A percentile compares a stretch with the other conserved stretches of the same genome.
Evolutionary conservation across 352 stramenopile genomes (phyloP).

Genomic region (Globisporangium parvum): DNA sequence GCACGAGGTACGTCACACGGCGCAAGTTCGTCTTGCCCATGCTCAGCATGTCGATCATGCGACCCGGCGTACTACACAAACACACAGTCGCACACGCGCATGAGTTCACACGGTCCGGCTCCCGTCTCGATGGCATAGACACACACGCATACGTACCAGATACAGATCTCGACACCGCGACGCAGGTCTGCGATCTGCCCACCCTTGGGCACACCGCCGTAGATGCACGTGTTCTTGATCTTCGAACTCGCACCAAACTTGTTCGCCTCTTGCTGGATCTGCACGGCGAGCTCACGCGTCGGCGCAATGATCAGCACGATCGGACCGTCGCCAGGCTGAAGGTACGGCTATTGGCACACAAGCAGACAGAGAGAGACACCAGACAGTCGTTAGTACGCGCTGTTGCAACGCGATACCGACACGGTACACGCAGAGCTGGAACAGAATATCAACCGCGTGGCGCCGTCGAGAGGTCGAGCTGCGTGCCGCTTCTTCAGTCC

Average conservation of each 20-base stretch:
- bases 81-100: too few relatives aligned
- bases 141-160: slow-evolving; percentile 35
- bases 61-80: slow-evolving; percentile 85
- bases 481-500: slow-evolving; percentile 22
- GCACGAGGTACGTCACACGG: slow-evolving; percentile 97
- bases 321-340: slow-evolving; percentile 97
- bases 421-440: slow-evolving; percentile 7
- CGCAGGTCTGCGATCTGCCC: slow-evolving; percentile 84
- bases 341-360: slow-evolving; percentile 52
- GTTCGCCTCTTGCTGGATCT: slow-evolving; percentile 99
- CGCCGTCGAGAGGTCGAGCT: slow-evolving; percentile 37
- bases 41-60: slow-evolving; percentile 98
- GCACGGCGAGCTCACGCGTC: slow-evolving; percentile 97
- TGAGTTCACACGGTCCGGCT: too few relatives aligned
- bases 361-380: slow-evolving; percentile 16
- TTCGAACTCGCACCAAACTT: slow-evolving; percentile 97
- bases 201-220: slow-evolving; percentile 97
- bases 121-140: too few relatives aligned
- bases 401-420: slow-evolving; percentile 12
- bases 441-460: slow-evolving; percentile 30
- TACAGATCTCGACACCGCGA: slow-evolving; percentile 80
- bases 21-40: slow-evolving; percentile 94
- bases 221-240: slow-evolving; percentile 99
- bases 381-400: slow-evolving; percentile 20
- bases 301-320: slow-evolving; percentile 98